Evolutionary conservation across 139 green algal genomes (phyloP), one percentile per base, ranked within the genome.

Genomic region (Mychonastes homosphaera): DNA sequence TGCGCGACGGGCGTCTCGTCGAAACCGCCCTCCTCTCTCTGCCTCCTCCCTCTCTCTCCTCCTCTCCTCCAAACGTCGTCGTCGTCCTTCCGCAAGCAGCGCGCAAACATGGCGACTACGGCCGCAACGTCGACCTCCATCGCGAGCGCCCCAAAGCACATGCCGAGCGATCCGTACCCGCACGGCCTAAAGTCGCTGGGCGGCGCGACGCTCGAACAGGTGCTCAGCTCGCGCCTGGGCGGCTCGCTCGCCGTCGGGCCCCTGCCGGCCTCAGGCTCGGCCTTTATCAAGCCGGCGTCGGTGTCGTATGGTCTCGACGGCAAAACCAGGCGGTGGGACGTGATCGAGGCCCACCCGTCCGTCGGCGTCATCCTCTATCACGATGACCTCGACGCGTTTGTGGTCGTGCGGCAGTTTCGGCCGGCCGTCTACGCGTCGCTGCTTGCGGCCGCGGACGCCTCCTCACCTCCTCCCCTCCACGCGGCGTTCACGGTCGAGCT

Each of bases 401-500:
- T 71, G 23, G 33, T 51, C n/a, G 85, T 93, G 45, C 68, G 86
- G 1, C 85, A 94, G 66, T 92, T 92, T 64, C 58, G 86, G 38
- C 84, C 86, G 4, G 65, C 86, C 0, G 84, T 94, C 12, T 85
- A 84, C 35, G 63, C 67, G 0, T 48, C 50, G 1, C 49, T 53
- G 19, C 16, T 79, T 12, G 46, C 70, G 3, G 70, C 67, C 18
- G 72, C 65, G 6, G 53, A n/a, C n/a, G n/a, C n/a, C n/a, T n/a
- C n/a, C n/a, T n/a, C n/a, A n/a, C n/a, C n/a, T n/a, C n/a, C n/a
- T n/a, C n/a, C n/a, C n/a, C n/a, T n/a, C n/a, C n/a, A n/a, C n/a
- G n/a, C 41, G 59, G 87, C 81, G 6, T 92, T 95, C 64, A 95
- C 85, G 0, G 87, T 84, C 57, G 87, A 95, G 82, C 74, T 95